Conservation (phyloP, 345 rosid genomes). For the Salix arbutifolia region DNA sequence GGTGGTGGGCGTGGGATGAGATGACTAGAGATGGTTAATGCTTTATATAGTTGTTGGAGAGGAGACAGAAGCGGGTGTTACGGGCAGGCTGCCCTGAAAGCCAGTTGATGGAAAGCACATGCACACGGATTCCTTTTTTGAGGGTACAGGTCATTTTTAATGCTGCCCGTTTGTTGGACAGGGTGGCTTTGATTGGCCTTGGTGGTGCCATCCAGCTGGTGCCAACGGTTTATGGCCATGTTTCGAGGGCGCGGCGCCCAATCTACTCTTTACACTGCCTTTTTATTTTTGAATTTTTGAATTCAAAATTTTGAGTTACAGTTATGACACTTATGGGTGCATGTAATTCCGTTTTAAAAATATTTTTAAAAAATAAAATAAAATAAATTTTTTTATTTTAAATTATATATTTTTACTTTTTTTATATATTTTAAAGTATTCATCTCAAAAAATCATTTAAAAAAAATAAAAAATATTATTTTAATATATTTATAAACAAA, state of each 20-base stretch:
- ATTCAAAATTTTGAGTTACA: too few relatives aligned
- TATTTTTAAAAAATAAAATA: too few relatives aligned
- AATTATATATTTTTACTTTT: too few relatives aligned
- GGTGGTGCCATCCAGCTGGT: slow-evolving; percentile 10
- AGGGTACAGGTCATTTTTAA: too few relatives aligned
- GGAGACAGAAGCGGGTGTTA: neutral
- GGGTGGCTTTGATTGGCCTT: neutral
- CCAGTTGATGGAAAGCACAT: slow-evolving; percentile 1
- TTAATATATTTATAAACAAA: too few relatives aligned
- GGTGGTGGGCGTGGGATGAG: neutral
- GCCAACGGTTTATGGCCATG: slow-evolving; percentile 10
- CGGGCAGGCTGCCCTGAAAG: slow-evolving; percentile 11
- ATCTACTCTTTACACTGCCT: neutral
- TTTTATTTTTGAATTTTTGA: neutral
- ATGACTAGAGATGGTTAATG: neutral
- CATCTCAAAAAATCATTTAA: too few relatives aligned
- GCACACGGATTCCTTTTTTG: neutral
- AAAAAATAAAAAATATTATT: too few relatives aligned
- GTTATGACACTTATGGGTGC: too few relatives aligned
- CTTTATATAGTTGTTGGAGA: slow-evolving; percentile 11
- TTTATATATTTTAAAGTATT: too few relatives aligned
- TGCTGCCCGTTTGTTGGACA: slow-evolving; percentile 5
- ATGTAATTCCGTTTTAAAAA: too few relatives aligned
- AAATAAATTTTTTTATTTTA: too few relatives aligned
- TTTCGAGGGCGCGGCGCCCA: neutral